A percentile compares a stretch with the other conserved stretches of the same genome.
Evolutionary conservation across 306 rosid genomes (phyloP).

Genomic region (Luffa acutangula): DNA sequence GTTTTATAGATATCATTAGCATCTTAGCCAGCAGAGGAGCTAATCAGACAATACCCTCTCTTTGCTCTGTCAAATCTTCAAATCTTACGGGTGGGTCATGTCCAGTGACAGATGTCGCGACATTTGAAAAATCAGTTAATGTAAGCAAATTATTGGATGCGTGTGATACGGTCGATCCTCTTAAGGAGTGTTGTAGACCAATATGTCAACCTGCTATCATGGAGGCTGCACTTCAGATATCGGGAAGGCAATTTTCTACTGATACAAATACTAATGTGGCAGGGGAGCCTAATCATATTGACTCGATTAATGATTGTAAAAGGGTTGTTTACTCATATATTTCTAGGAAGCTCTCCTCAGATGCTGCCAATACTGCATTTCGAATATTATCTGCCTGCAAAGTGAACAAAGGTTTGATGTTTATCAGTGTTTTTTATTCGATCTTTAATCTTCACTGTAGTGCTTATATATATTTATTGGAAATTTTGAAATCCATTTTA

Average conservation of each 20-base stretch:
- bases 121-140: slow-evolving; percentile 71
- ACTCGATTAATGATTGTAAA: slow-evolving; percentile 77
- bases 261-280: slow-evolving; percentile 42
- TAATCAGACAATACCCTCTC: slow-evolving; percentile 48
- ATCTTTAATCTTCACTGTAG: neutral
- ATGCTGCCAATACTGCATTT: slow-evolving; percentile 55
- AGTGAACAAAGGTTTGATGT: slow-evolving; percentile 75
- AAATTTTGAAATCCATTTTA: neutral
- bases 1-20: slow-evolving; percentile 72
- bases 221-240: slow-evolving; percentile 84
- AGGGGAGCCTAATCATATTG: slow-evolving; percentile 43
- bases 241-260: slow-evolving; percentile 46
- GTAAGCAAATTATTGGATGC: slow-evolving; percentile 78
- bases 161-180: slow-evolving; percentile 81
- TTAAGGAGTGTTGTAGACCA: slow-evolving; percentile 96
- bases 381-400: slow-evolving; percentile 92
- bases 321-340: slow-evolving; percentile 88
- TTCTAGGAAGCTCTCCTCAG: slow-evolving; percentile 53
- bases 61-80: slow-evolving; percentile 68
- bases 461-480: neutral
- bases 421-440: neutral
- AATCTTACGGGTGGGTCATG: slow-evolving; percentile 88
- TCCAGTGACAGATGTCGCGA: slow-evolving; percentile 63
- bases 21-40: slow-evolving; percentile 85
- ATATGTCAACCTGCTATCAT: slow-evolving; percentile 80